phyloP scores from a whole-genome alignment of 768 basidiomycete species.

The Termitomyces bulborhizus region DNA sequence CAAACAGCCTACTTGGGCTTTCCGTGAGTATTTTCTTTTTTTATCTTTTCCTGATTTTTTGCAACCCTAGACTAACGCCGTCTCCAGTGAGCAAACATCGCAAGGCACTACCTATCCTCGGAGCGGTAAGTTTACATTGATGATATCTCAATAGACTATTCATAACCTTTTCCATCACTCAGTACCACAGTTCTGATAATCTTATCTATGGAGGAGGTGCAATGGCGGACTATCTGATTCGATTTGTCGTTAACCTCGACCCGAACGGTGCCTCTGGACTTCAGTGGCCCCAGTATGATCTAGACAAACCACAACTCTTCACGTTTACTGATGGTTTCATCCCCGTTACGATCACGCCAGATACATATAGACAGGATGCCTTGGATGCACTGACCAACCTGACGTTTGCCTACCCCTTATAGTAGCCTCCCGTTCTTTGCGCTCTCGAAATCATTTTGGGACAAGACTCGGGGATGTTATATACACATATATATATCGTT shows the following conservation, averaged over 20 bases:
- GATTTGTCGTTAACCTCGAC: slow-evolving; percentile 34
- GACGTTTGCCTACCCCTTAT: slow-evolving; percentile 25
- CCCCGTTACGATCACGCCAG: slow-evolving; percentile 28
- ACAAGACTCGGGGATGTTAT: too few species aligned
- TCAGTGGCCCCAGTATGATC: slow-evolving; percentile 39
- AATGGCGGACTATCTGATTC: slow-evolving; percentile 40
- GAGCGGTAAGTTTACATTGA: slow-evolving; percentile 27
- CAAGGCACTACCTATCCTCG: slow-evolving; percentile 35
- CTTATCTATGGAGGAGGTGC: slow-evolving; percentile 34
- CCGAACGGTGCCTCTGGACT: slow-evolving; percentile 33
- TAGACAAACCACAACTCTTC: slow-evolving; percentile 26
- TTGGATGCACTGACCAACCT: slow-evolving; percentile 29
- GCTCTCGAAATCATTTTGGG: too few species aligned
- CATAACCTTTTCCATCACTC: slow-evolving; percentile 7
- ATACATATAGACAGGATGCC: slow-evolving; percentile 35
- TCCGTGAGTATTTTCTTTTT: slow-evolving; percentile 21
- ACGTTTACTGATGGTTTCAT: slow-evolving; percentile 32
- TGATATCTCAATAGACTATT: background rate
- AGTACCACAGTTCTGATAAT: slow-evolving; percentile 37
- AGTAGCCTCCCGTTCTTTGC: background rate
- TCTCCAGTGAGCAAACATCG: slow-evolving; percentile 38
- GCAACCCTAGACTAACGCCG: background rate
- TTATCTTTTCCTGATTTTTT: background rate
- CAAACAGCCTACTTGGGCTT: slow-evolving; percentile 38
- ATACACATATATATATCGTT: too few species aligned